Percentiles rank a stretch among this genome's conserved stretches.
Conservation (phyloP, 176 grass and related monocot species). For the Oryza officinalis region DNA sequence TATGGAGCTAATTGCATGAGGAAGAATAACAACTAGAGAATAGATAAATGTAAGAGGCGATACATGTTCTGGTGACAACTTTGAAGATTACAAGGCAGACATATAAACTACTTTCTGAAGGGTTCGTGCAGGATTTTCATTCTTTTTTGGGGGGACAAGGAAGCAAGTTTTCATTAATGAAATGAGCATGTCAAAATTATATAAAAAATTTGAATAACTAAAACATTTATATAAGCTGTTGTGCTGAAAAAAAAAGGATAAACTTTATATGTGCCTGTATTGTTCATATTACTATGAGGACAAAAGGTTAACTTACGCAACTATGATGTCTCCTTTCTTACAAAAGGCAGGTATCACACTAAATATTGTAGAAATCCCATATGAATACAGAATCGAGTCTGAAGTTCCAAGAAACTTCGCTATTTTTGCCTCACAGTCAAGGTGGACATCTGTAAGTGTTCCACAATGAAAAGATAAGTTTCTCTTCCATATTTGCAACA, state of each 20-base stretch:
- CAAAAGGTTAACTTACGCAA: conserved; percentile 68
- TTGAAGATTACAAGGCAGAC: conserved; percentile 10
- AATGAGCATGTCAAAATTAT: neutral
- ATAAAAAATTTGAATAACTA: neutral
- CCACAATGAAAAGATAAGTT: conserved; percentile 32
- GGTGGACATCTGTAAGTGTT: conserved; percentile 82
- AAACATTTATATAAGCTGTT: neutral
- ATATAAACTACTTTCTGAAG: neutral
- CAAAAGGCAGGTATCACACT: conserved; percentile 97
- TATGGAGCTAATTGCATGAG: neutral
- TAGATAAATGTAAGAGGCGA: neutral
- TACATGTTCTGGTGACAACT: neutral
- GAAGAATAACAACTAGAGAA: neutral
- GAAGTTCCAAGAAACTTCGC: conserved; percentile 85
- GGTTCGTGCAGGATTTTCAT: neutral
- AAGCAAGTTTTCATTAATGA: neutral
- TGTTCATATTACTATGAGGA: neutral
- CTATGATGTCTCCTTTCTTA: conserved; percentile 97
- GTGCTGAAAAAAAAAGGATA: neutral
- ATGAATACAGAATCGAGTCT: conserved; percentile 92
- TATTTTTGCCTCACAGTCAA: conserved; percentile 92
- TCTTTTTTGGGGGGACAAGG: neutral
- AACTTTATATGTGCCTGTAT: neutral
- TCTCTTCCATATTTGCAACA: conserved; percentile 34
- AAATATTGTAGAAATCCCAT: conserved; percentile 96